Conservation (phyloP, 2,329 filamentous ascomycete species). For the Catunica adiposa region DNA sequence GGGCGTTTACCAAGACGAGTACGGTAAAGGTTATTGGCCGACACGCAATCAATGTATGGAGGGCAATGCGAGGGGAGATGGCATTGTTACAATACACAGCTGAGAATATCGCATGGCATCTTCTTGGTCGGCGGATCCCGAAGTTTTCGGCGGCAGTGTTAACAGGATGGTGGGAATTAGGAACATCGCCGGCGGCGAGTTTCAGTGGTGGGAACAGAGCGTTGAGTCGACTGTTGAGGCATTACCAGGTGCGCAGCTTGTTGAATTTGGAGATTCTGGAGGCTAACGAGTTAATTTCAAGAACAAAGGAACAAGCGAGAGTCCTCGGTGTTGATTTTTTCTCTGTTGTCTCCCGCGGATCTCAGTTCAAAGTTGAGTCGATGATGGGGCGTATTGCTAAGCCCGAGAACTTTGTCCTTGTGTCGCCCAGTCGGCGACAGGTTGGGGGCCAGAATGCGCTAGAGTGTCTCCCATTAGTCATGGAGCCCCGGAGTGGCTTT, state of each 20-base stretch:
- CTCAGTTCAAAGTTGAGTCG: constrained; percentile 96
- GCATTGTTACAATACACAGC: constrained; percentile 88
- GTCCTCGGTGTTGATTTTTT: constrained; percentile 92
- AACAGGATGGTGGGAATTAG: constrained; percentile 54
- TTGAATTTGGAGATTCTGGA: constrained; percentile 85
- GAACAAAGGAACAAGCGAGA: constrained; percentile 87
- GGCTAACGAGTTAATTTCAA: constrained; percentile 69
- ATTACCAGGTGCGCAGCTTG: constrained; percentile 60
- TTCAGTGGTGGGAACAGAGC: constrained; percentile 3
- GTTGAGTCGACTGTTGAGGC: constrained; percentile 56
- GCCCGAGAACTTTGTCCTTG: constrained; percentile 79
- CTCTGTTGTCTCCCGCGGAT: constrained; percentile 85
- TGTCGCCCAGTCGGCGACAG: constrained; percentile 81
- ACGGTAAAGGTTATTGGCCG: constrained; percentile 84
- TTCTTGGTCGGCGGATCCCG: constrained; percentile 73
- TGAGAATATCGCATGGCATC: constrained; percentile 87
- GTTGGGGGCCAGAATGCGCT: constrained; percentile 87
- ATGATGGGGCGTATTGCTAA: constrained; percentile 98
- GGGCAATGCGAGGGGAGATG: constrained; percentile 84
- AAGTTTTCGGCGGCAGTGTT: constrained; percentile 69
- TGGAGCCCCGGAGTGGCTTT: constrained; percentile 92
- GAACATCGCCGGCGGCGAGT: background rate
- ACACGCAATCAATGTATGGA: constrained; percentile 95
- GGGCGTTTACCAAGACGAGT: constrained; percentile 89
- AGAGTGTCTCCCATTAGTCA: constrained; percentile 85